Percentiles rank a stretch among this genome's conserved stretches.
Evolutionary conservation across 305 asterid species (phyloP).

Genomic region (Stenogyne calaminthoides): DNA sequence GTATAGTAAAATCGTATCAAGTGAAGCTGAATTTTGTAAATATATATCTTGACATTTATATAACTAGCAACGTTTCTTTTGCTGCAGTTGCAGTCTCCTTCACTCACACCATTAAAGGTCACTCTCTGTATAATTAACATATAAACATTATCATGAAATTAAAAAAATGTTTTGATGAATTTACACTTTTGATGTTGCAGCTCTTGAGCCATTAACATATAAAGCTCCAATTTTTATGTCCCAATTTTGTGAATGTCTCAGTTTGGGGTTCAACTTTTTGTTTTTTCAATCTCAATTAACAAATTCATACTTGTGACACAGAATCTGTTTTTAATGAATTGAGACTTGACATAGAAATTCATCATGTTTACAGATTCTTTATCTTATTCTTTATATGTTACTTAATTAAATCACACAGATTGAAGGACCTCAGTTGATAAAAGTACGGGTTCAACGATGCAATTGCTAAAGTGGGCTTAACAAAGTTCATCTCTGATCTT

Average conservation of each 20-base stretch:
- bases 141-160: neutral
- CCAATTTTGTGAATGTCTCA: too few relatives aligned
- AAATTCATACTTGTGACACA: too few relatives aligned
- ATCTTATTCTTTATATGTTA: too few relatives aligned
- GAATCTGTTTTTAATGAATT: too few relatives aligned
- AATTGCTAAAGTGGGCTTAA: constrained; percentile 83
- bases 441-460: constrained; percentile 84
- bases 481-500: constrained; percentile 84
- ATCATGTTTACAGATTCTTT: too few relatives aligned
- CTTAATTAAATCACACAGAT: constrained; percentile 44
- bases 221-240: too few relatives aligned
- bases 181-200: constrained; percentile 47
- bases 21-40: too few relatives aligned
- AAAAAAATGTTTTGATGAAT: neutral
- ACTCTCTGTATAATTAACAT: neutral
- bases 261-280: too few relatives aligned
- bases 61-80: constrained; percentile 92
- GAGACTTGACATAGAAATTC: too few relatives aligned
- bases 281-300: too few relatives aligned
- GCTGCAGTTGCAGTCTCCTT: constrained; percentile 99
- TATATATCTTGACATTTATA: constrained; percentile 22
- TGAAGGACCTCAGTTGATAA: constrained; percentile 83
- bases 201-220: constrained; percentile 88
- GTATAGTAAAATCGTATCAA: too few relatives aligned
- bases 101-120: constrained; percentile 97